These are phyloP conservation scores for Monosporascus cannonballus DNA, from an alignment of 2,329 filamentous ascomycete species.

Conservation along the genomic window DNA sequence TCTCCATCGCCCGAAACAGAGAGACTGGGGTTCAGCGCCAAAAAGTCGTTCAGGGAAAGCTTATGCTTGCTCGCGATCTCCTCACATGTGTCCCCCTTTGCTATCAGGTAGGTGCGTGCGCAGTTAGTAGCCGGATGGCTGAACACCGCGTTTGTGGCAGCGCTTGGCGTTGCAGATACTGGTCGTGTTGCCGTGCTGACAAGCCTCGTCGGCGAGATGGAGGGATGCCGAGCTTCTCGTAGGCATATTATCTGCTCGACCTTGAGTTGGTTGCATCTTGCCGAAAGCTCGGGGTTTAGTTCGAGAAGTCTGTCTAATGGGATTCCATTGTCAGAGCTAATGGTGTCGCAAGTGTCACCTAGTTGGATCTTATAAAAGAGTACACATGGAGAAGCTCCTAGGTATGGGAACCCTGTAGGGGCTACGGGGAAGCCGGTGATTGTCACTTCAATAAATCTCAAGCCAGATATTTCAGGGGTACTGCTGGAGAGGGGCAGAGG, in stretches of 20 bases:
- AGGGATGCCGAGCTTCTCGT: background rate
- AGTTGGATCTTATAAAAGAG: background rate
- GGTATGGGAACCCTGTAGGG: no score
- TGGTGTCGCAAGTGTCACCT: constrained; percentile 15
- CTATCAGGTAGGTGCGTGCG: background rate
- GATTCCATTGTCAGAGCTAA: constrained; percentile 2
- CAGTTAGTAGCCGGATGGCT: background rate
- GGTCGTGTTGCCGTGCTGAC: background rate
- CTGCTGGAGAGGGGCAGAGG: no score
- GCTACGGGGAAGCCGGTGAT: no score
- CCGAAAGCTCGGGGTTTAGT: background rate
- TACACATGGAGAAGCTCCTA: no score
- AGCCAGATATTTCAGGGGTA: no score
- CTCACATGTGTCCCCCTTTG: background rate
- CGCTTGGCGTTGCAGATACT: background rate
- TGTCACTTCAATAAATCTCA: no score
- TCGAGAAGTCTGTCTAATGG: background rate
- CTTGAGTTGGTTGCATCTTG: background rate
- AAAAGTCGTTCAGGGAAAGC: background rate
- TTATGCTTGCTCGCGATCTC: background rate
- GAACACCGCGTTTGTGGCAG: background rate
- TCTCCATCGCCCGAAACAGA: background rate
- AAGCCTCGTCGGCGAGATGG: background rate
- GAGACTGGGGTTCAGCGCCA: background rate
- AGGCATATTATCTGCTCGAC: background rate